These are phyloP conservation scores for Alternaria burnsii DNA, from an alignment of 2,329 filamentous ascomycete species.

Conservation along the genomic window DNA sequence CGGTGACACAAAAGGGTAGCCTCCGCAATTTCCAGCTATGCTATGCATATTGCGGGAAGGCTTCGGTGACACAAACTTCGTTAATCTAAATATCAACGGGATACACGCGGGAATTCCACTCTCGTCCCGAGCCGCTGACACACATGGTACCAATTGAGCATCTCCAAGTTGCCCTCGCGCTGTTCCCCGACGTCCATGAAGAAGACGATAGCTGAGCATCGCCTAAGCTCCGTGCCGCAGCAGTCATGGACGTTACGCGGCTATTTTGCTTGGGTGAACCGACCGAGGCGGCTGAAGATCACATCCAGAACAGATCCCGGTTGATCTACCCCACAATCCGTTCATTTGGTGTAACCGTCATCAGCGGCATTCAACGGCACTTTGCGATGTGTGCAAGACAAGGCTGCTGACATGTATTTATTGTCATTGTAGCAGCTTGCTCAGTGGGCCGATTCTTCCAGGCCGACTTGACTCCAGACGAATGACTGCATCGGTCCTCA, in stretches of 20 bases:
- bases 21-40: conserved; percentile 32
- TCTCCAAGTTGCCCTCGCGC: conserved; percentile 27
- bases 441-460: conserved; percentile 10
- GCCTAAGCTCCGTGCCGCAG: conserved; percentile 20
- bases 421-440: conserved; percentile 4
- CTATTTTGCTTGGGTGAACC: conserved; percentile 33
- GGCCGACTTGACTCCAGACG: conserved; percentile 21
- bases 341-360: conserved; percentile 30
- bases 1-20: conserved; percentile 27
- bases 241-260: conserved; percentile 22
- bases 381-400: conserved; percentile 24
- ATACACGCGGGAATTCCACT: conserved; percentile 37
- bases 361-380: conserved; percentile 26
- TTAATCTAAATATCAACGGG: conserved; percentile 43
- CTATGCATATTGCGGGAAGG: conserved; percentile 33
- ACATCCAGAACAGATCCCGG: conserved; percentile 17
- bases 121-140: conserved; percentile 49
- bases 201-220: conserved; percentile 18
- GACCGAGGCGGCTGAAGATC: conserved; percentile 31
- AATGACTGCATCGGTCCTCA: conserved; percentile 34
- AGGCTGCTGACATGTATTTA: conserved; percentile 24
- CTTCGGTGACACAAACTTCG: conserved; percentile 41
- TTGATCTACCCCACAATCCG: conserved; percentile 38
- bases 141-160: conserved; percentile 33
- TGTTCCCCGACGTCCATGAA: conserved; percentile 16